Percentiles rank a stretch among this genome's conserved stretches.
Evolutionary conservation across 73 alveolate species (phyloP).

Genomic region (Tetrahymena malaccensis): DNA sequence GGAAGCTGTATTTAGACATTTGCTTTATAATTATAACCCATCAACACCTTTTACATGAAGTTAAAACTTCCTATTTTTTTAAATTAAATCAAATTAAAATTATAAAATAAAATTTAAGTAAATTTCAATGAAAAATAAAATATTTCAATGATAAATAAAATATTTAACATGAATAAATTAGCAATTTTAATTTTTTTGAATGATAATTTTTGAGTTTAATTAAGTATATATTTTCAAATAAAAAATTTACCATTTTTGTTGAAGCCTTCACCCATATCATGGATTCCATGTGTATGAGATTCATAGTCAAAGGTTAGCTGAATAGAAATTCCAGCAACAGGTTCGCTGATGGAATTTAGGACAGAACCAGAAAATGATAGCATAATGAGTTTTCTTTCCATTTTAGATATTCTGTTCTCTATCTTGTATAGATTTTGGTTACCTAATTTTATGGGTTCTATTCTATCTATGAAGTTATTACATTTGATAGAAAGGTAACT

Average conservation of each 20-base stretch:
- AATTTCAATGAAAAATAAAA: too few relatives aligned
- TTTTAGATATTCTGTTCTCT: neutral
- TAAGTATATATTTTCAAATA: too few relatives aligned
- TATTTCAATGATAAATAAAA: too few relatives aligned
- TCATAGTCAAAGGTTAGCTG: neutral
- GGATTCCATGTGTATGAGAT: neutral
- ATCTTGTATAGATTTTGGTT: neutral
- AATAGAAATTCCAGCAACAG: neutral
- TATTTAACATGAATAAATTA: neutral
- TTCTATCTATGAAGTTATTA: neutral
- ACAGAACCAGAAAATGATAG: neutral
- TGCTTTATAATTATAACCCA: neutral
- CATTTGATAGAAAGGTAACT: neutral
- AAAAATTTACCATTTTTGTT: neutral
- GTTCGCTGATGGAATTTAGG: neutral
- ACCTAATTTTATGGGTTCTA: neutral
- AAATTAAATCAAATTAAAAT: too few relatives aligned
- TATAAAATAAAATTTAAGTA: too few relatives aligned
- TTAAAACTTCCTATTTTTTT: neutral
- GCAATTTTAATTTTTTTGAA: neutral
- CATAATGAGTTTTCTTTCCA: neutral
- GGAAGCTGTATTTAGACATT: neutral
- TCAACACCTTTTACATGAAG: neutral
- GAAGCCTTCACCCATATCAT: neutral
- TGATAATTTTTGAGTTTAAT: neutral